Percentiles rank a stretch among this genome's conserved stretches.
Evolutionary conservation across 2,329 filamentous ascomycete genomes (phyloP).

Genomic region (Clarireedia homoeocarpa): DNA sequence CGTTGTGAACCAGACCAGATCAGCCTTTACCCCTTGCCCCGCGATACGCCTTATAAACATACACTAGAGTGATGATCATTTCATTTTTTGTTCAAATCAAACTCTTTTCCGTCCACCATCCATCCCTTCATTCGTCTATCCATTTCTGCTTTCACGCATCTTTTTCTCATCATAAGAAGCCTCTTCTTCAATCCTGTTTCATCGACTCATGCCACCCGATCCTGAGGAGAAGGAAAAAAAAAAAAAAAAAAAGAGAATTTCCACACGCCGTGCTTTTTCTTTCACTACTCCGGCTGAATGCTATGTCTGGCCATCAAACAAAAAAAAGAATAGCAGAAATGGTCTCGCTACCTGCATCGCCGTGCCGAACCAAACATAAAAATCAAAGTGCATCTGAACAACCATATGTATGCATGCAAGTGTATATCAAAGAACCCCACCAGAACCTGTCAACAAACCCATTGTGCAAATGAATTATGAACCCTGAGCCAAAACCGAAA

Average conservation of each 20-base stretch:
- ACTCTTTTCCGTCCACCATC: not conserved
- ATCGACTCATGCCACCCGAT: not conserved
- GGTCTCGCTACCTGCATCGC: not conserved
- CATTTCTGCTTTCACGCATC: not conserved
- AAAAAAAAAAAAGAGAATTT: not conserved
- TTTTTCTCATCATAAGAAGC: not conserved
- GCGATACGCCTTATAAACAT: not conserved
- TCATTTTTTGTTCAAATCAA: not conserved
- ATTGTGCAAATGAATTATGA: constrained; percentile 9
- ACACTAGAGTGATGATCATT: not conserved
- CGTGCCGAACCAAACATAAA: constrained; percentile 3
- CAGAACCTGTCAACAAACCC: constrained; percentile 1
- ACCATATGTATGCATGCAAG: constrained; percentile 10
- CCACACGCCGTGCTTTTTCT: not conserved
- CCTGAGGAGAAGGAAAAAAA: not conserved
- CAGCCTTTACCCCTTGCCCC: not conserved
- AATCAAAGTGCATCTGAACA: constrained; percentile 1
- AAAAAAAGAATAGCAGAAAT: not conserved
- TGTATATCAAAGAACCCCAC: constrained; percentile 11
- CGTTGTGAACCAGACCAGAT: not conserved
- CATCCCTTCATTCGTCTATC: not conserved
- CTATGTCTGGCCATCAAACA: not conserved
- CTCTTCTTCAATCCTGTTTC: not conserved
- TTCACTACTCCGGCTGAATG: not conserved
- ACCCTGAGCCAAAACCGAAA: constrained; percentile 8